A percentile compares a stretch with the other conserved stretches of the same genome.
phyloP scores from a whole-genome alignment of 116 monocot genomes.

The Trichopus zeylanicus region DNA sequence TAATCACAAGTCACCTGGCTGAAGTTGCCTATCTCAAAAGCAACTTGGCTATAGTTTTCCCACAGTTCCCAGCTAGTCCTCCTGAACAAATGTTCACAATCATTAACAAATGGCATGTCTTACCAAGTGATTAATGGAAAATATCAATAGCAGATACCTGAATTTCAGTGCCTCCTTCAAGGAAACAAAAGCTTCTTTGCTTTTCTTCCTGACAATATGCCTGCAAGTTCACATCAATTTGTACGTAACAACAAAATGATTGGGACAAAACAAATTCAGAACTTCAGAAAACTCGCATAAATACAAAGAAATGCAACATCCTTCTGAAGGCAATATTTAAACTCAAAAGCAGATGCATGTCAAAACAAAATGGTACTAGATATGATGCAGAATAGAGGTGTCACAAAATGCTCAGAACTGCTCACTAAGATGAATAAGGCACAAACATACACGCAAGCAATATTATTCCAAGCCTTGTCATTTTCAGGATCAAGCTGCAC shows the following conservation, averaged over 20 bases:
- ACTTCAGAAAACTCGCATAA: neutral
- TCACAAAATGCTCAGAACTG: neutral
- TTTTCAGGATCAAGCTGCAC: slow-evolving; percentile 98
- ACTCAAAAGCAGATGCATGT: too few species aligned
- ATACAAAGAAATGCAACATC: too few species aligned
- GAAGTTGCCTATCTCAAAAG: slow-evolving; percentile 66
- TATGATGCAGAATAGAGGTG: neutral
- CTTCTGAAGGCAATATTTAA: too few species aligned
- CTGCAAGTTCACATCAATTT: slow-evolving; percentile 18
- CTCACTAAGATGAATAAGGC: neutral
- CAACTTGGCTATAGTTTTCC: slow-evolving; percentile 89
- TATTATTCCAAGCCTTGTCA: slow-evolving; percentile 98
- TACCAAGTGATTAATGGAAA: neutral
- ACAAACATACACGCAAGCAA: slow-evolving; percentile 74
- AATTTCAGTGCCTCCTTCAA: slow-evolving; percentile 94
- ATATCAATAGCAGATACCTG: slow-evolving; percentile 30
- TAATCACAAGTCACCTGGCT: too few species aligned
- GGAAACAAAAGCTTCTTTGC: slow-evolving; percentile 67
- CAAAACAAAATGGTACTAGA: too few species aligned
- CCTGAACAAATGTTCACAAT: slow-evolving; percentile 32
- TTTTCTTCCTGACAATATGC: slow-evolving; percentile 77
- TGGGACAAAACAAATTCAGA: neutral
- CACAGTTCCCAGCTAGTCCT: slow-evolving; percentile 94
- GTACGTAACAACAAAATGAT: neutral
- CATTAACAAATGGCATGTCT: neutral